A percentile compares a stretch with the other conserved stretches of the same genome.
Conservation (phyloP, 1,284 basidiomycete species). For the Testicularia cyperi region DNA sequence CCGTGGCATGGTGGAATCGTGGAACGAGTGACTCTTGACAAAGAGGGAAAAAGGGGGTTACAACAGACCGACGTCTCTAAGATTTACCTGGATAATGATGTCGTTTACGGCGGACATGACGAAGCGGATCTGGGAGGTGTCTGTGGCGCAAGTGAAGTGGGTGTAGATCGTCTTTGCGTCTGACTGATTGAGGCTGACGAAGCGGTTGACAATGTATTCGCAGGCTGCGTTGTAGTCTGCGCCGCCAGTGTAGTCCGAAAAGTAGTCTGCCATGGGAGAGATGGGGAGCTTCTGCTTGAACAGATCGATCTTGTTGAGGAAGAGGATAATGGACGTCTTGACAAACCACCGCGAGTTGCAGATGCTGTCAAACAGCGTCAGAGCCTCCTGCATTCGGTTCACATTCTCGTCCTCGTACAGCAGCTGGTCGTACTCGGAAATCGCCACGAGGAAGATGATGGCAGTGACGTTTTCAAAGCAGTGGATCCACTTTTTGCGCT, state of each 20-base stretch:
- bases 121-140: constrained; percentile 74
- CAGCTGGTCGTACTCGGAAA: constrained; percentile 94
- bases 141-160: constrained; percentile 85
- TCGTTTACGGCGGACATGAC: constrained; percentile 66
- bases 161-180: constrained; percentile 63
- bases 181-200: constrained; percentile 53
- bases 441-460: constrained; percentile 85
- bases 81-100: constrained; percentile 71
- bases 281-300: constrained; percentile 89
- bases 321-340: constrained; percentile 46
- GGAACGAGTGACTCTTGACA: no score
- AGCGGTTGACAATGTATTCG: constrained; percentile 56
- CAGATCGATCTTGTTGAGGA: constrained; percentile 72
- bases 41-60: constrained; percentile 58
- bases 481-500: constrained; percentile 76
- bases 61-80: constrained; percentile 81
- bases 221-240: constrained; percentile 52
- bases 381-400: constrained; percentile 93
- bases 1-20: no score
- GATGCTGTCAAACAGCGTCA: constrained; percentile 86
- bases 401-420: constrained; percentile 56
- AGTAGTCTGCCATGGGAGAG: constrained; percentile 83
- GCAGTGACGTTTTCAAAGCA: constrained; percentile 94
- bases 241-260: constrained; percentile 67
- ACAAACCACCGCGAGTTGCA: constrained; percentile 59